These are phyloP conservation scores for Colletotrichum lindemuthianum DNA, from an alignment of 2,329 filamentous ascomycete genomes.

Conservation along the genomic window DNA sequence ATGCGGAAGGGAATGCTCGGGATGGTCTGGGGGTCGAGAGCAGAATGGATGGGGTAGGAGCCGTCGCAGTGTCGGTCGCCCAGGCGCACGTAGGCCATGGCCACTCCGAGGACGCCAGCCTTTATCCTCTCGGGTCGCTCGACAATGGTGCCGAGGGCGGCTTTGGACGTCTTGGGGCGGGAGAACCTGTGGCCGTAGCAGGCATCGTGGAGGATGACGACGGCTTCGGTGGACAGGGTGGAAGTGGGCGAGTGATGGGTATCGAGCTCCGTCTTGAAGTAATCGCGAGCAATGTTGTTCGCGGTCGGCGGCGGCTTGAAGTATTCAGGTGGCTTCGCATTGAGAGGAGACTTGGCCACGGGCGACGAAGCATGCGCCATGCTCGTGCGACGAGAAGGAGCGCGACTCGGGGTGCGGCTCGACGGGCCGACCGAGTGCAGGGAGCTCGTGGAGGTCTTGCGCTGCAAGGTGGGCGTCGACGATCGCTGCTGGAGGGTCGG, in stretches of 20 bases:
- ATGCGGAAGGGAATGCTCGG: slow-evolving; percentile 83
- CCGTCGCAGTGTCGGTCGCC: slow-evolving; percentile 82
- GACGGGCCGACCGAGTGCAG: slow-evolving; percentile 57
- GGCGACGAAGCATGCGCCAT: slow-evolving; percentile 57
- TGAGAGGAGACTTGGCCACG: slow-evolving; percentile 50
- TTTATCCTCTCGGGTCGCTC: slow-evolving; percentile 92
- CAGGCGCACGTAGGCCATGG: slow-evolving; percentile 89
- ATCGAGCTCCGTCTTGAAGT: slow-evolving; percentile 76
- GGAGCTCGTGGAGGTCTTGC: slow-evolving; percentile 68
- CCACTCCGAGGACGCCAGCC: slow-evolving; percentile 83
- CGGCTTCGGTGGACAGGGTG: slow-evolving; percentile 64
- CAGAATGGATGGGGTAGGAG: slow-evolving; percentile 72
- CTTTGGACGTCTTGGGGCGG: slow-evolving; percentile 79
- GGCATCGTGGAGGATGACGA: slow-evolving; percentile 90
- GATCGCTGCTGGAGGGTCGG: slow-evolving; percentile 56
- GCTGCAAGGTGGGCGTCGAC: slow-evolving; percentile 60
- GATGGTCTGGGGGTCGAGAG: slow-evolving; percentile 62
- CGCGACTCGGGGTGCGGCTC: slow-evolving; percentile 43
- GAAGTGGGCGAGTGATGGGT: slow-evolving; percentile 63
- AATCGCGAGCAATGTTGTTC: slow-evolving; percentile 69
- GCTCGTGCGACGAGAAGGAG: slow-evolving; percentile 60
- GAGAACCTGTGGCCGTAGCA: slow-evolving; percentile 96
- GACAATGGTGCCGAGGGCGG: slow-evolving; percentile 81
- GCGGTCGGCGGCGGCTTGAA: slow-evolving; percentile 57
- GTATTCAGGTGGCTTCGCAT: slow-evolving; percentile 46